These are phyloP conservation scores for Hibiscus trionum DNA, from an alignment of 345 rosid genomes.

Conservation along the genomic window DNA sequence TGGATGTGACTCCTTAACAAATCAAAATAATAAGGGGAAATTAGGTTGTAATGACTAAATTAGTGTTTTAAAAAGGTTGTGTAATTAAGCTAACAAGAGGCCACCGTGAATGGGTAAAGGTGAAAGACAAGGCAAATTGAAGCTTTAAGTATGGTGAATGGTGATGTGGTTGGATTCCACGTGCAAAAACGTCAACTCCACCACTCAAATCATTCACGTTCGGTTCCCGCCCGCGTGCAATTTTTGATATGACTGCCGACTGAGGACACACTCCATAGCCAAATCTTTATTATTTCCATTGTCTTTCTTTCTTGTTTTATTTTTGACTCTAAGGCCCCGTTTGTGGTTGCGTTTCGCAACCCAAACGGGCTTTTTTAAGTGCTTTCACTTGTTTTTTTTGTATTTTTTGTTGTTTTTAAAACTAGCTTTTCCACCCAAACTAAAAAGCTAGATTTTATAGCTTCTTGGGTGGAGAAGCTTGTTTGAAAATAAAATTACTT, in stretches of 20 bases:
- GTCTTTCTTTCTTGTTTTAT: too few species aligned
- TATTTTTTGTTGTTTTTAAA: too few species aligned
- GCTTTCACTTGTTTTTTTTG: too few species aligned
- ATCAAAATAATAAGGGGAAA: not conserved
- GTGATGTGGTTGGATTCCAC: not conserved
- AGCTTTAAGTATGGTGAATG: not conserved
- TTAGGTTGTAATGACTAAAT: not conserved
- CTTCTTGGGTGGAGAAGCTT: too few species aligned
- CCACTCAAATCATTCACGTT: slow-evolving; percentile 4
- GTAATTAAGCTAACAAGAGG: not conserved
- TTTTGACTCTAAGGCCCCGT: too few species aligned
- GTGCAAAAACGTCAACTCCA: not conserved
- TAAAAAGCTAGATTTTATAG: too few species aligned
- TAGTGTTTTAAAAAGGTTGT: not conserved
- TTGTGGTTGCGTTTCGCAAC: too few species aligned
- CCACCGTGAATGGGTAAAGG: not conserved
- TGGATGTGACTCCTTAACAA: not conserved
- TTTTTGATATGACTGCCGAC: slow-evolving; percentile 8
- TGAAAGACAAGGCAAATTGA: not conserved
- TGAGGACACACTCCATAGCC: not conserved
- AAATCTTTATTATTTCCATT: not conserved
- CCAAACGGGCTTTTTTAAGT: too few species aligned
- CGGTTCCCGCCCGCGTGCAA: slow-evolving; percentile 16
- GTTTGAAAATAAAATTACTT: too few species aligned
- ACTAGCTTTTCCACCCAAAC: too few species aligned